Evolutionary conservation across 345 rosid species (phyloP), one percentile per base, ranked within the genome.

Genomic region (Arabidopsis suecica): DNA sequence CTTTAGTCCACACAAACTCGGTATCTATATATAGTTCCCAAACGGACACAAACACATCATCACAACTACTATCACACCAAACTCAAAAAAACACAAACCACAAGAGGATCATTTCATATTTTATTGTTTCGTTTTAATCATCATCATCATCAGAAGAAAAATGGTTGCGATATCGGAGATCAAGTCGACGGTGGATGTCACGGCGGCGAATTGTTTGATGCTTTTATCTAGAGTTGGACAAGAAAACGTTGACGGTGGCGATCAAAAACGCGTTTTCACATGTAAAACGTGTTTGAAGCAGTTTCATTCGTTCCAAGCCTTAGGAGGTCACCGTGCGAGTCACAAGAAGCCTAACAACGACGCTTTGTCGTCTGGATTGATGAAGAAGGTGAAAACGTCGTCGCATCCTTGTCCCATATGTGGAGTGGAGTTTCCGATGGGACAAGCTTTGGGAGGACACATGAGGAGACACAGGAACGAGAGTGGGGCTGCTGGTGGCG

Each of bases 301-400:
- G 65, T 94, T 94, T 73, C 60, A 85, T 14, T 87, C 98, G 32
- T 94, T 94, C 59, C 98, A 94, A 79, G 98, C 98, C 0, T 69
- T 94, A 5, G 98, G 98, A 0, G 98, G 98, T 4, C 98, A 94
- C 83, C 87, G 96, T 7, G 95, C 98, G 0, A 94, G 98, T 40
- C 98, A 94, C 88, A 94, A 84, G 85, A 91, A 86, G 28, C 78
- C 25, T 87, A 94, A 16, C 60, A 41, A 40, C 6, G 80, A 76
- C 25, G 45, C 10, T 13, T 7, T 69, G 1, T 49, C 81, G 0
- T 56, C 61, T 14, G 69, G 73, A 4, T 68, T 83, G 16, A 78
- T 82, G 0, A 58, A 72, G 69, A 79, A 79, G 61, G 10, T 13
- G 0, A 91, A 88, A 77, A 72, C 86, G 65, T 80, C 88, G 1